Conservation (phyloP, 2,329 filamentous ascomycete genomes). For the Talaromyces atroroseus region DNA sequence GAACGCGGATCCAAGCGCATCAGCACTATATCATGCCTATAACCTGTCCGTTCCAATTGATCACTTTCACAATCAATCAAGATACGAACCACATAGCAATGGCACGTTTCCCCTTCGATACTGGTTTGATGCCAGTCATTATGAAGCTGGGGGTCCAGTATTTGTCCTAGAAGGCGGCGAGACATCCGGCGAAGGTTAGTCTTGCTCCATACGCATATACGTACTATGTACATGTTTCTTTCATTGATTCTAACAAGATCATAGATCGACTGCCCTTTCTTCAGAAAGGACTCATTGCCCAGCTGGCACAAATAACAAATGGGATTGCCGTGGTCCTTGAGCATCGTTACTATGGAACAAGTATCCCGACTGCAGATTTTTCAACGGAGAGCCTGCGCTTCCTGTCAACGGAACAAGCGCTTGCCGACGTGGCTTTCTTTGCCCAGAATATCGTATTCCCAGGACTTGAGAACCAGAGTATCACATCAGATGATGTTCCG, state of each 20-base stretch:
- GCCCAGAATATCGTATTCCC: slow-evolving; percentile 65
- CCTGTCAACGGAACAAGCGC: slow-evolving; percentile 73
- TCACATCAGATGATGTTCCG: slow-evolving; percentile 60
- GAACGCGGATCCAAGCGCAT: not conserved
- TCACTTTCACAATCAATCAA: slow-evolving; percentile 74
- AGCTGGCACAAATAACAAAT: slow-evolving; percentile 64
- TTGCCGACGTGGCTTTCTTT: slow-evolving; percentile 79
- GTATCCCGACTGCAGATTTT: slow-evolving; percentile 63
- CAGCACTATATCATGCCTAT: slow-evolving; percentile 40
- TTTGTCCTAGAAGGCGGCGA: slow-evolving; percentile 73
- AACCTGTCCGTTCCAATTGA: slow-evolving; percentile 61
- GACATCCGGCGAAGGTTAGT: slow-evolving; percentile 43
- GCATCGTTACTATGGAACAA: slow-evolving; percentile 80
- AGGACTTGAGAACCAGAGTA: slow-evolving; percentile 61
- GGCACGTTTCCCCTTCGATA: slow-evolving; percentile 67
- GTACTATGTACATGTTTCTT: not conserved
- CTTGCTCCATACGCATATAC: slow-evolving; percentile 5
- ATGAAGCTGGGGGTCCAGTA: slow-evolving; percentile 71
- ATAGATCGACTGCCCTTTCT: slow-evolving; percentile 61
- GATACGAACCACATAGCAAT: slow-evolving; percentile 70
- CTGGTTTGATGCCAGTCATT: slow-evolving; percentile 75
- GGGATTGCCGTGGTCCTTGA: slow-evolving; percentile 78
- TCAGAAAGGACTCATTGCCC: slow-evolving; percentile 69
- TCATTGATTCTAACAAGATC: not conserved
- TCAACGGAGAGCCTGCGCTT: slow-evolving; percentile 69